Conservation (phyloP, 805 yeast genomes). For the Candida khao-thaluensis region DNA sequence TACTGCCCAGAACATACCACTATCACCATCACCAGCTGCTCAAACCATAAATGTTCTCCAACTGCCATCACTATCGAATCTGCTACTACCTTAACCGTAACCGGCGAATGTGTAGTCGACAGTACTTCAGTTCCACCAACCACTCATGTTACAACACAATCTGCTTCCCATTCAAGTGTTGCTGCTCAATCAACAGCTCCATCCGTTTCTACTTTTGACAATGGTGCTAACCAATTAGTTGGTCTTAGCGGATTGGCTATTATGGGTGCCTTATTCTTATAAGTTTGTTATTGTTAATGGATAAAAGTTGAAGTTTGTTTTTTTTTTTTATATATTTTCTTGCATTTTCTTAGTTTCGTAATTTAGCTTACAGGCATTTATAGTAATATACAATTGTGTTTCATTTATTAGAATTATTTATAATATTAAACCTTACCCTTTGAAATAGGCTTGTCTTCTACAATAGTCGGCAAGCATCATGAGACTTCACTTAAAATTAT, state of each 20-base stretch:
- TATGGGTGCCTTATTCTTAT: conserved; percentile 12
- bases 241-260: conserved; percentile 13
- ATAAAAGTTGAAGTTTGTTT: background rate
- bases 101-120: conserved; percentile 28
- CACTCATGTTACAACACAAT: background rate
- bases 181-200: conserved; percentile 4
- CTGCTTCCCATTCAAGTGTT: conserved; percentile 5
- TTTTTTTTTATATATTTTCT: background rate
- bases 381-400: too few species aligned
- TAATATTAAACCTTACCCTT: too few species aligned
- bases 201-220: conserved; percentile 14
- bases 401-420: too few species aligned
- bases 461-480: too few species aligned
- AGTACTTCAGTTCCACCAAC: conserved; percentile 21
- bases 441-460: too few species aligned
- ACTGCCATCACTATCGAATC: conserved; percentile 29
- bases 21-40: conserved; percentile 33
- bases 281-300: too few species aligned
- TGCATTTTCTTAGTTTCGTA: too few species aligned
- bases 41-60: conserved; percentile 24
- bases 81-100: conserved; percentile 32
- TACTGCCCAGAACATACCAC: conserved; percentile 38
- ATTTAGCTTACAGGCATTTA: too few species aligned
- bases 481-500: too few species aligned
- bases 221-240: conserved; percentile 11